Base-by-base conservation (phyloP, 2,329 filamentous ascomycete genomes). In the Ceratocystis alfenasii region DNA sequence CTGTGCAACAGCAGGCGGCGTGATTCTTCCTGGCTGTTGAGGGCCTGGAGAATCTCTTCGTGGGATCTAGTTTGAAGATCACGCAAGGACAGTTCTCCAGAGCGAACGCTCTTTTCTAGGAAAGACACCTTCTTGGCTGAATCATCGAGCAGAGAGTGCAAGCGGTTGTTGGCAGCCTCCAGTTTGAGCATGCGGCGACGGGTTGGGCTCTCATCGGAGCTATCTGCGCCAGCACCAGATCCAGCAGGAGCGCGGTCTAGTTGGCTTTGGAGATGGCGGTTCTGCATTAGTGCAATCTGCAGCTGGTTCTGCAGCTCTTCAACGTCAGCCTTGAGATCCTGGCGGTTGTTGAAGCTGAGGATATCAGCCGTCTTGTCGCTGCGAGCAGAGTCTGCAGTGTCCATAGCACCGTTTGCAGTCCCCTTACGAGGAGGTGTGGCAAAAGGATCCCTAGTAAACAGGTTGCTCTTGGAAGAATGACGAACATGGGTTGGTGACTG, bases 111-210 rank as follows among this genome's bases (percentile, higher is more conserved):
- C 73, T 89, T 88, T 75, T 97, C 94, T 25, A 97, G 77, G 0
- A 87, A 84, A 5, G 93, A 96, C 1, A 96, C 87, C 77, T 96
- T 96, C 79, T 90, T 93, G 20, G 87, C 81, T 2, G 93, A 96
- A 74, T 96, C 91, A 74, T 97, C 93, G 4, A 97, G 86, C 83
- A 95, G 90, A 69, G 95, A 90, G 72, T 97, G 93, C 15, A 97
- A 81, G 66, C 91, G 86, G 74, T 83, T 92, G 76, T 97, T 97
- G 73, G 89, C 93, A 70, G 90, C 86, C 75, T 97, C 93, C 4
- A 97, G 82, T 76, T 96, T 93, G 73, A 95, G 88, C 71, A 96
- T 87, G 17, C 94, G 86, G 65, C 87, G 83, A 61, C 88, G 74
- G 1, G 90, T 93, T 0, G 90, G 89, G 70, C 87, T 93, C 57